Evolutionary conservation across 169 alveolate genomes (phyloP).

Genomic region (Babesia bovis): DNA sequence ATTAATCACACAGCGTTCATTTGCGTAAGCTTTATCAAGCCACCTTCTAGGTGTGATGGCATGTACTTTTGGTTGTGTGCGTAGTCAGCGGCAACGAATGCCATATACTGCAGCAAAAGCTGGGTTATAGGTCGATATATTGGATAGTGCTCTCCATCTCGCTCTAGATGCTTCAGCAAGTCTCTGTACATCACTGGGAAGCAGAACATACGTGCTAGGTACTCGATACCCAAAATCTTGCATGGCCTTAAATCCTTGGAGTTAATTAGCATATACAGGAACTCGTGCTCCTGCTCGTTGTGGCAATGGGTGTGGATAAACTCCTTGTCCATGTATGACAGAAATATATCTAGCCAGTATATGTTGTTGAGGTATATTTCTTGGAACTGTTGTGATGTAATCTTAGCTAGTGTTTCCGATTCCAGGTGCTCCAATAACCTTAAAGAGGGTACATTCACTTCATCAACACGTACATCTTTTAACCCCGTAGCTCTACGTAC

Average conservation of each 20-base stretch:
- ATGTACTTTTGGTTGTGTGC: slow-evolving; percentile 29
- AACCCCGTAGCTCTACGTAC: background rate
- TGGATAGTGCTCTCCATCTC: slow-evolving; percentile 17
- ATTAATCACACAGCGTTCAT: background rate
- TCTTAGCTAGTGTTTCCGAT: background rate
- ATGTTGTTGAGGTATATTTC: slow-evolving; percentile 45
- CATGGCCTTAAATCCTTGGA: background rate
- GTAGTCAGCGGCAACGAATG: slow-evolving; percentile 59
- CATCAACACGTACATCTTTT: background rate
- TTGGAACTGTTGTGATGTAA: slow-evolving; percentile 32
- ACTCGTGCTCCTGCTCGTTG: slow-evolving; percentile 28
- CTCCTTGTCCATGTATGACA: slow-evolving; percentile 46
- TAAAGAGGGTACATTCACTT: slow-evolving; percentile 39
- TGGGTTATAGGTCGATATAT: slow-evolving; percentile 58
- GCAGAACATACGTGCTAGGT: slow-evolving; percentile 52
- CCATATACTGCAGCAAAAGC: slow-evolving; percentile 49
- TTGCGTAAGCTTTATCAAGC: slow-evolving; percentile 8
- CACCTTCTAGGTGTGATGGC: slow-evolving; percentile 21
- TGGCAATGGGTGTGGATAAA: slow-evolving; percentile 45
- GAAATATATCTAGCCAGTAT: slow-evolving; percentile 62
- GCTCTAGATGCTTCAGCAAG: slow-evolving; percentile 23
- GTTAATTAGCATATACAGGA: slow-evolving; percentile 1
- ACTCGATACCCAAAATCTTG: slow-evolving; percentile 39
- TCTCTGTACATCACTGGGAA: slow-evolving; percentile 27
- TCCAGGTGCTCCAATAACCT: slow-evolving; percentile 32